Evolutionary conservation across 2,329 filamentous ascomycete species (phyloP).

Genomic region (Clarireedia sp.): DNA sequence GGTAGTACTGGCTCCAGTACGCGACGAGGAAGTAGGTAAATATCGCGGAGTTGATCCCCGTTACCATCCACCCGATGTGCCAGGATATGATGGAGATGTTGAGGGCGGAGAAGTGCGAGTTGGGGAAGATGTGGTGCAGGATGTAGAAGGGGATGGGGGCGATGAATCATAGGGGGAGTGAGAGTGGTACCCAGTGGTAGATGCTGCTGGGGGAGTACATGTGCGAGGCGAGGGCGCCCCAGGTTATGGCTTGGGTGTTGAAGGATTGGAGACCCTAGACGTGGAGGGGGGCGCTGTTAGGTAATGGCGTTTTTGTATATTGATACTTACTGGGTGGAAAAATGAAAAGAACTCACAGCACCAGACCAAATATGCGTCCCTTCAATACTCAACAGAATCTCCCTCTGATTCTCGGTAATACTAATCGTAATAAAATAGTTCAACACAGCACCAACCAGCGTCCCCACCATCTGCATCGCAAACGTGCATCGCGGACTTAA

Average conservation of each 20-base stretch:
- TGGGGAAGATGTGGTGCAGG: conserved; percentile 48
- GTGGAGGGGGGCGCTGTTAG: neutral
- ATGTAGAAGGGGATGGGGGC: conserved; percentile 53
- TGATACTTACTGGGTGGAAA: neutral
- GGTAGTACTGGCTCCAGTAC: conserved; percentile 58
- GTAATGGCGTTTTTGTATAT: neutral
- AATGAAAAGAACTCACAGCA: neutral
- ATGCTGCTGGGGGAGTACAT: conserved; percentile 58
- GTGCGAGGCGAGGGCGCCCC: conserved; percentile 58
- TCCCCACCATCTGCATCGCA: conserved; percentile 35
- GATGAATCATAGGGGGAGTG: conserved; percentile 61
- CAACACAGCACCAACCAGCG: conserved; percentile 34
- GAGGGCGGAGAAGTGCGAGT: conserved; percentile 54
- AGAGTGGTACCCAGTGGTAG: conserved; percentile 59
- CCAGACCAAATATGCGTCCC: conserved; percentile 57
- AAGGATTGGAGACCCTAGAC: conserved; percentile 34
- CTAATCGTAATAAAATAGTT: conserved; percentile 56
- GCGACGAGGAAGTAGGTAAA: conserved; percentile 61
- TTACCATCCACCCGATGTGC: conserved; percentile 53
- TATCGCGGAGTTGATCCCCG: conserved; percentile 63
- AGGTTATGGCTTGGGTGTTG: conserved; percentile 62
- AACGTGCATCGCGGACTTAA: conserved; percentile 29
- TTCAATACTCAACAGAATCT: conserved; percentile 53
- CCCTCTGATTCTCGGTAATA: conserved; percentile 56
- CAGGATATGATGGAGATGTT: conserved; percentile 61